These are phyloP conservation scores for Petunia axillaris DNA, from an alignment of 257 asterid genomes.

Conservation along the genomic window DNA sequence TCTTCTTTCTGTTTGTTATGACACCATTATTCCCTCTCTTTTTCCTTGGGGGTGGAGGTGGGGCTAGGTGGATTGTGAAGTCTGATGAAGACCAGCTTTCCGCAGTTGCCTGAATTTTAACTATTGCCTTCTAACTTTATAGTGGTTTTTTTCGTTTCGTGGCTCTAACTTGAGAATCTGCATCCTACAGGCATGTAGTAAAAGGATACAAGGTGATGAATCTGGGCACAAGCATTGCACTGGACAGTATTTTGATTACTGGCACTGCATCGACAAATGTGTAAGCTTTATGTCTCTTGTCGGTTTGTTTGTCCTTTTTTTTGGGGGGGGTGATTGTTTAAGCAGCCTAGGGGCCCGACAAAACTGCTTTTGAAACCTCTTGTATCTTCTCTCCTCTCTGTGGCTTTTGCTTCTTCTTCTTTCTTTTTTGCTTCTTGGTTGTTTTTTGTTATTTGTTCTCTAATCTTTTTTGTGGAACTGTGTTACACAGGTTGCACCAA, in stretches of 20 bases:
- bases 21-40: neutral
- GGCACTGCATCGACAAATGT: constrained; percentile 41
- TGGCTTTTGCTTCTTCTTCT: neutral
- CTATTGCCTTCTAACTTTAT: neutral
- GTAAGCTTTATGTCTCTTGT: constrained; percentile 30
- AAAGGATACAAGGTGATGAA: constrained; percentile 53
- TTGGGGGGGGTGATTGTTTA: neutral
- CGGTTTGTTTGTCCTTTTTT: neutral
- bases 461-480: constrained; percentile 15
- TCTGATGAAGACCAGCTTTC: too few relatives aligned
- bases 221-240: constrained; percentile 44
- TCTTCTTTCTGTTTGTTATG: neutral
- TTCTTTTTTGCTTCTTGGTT: neutral
- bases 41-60: neutral
- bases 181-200: constrained; percentile 54
- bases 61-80: too few relatives aligned
- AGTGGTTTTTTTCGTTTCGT: neutral
- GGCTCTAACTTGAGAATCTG: neutral
- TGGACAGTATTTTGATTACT: constrained; percentile 49
- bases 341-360: too few relatives aligned
- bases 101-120: neutral
- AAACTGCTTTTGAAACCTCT: neutral
- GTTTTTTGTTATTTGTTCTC: neutral
- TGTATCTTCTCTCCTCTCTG: neutral
- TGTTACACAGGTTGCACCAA: constrained; percentile 30